Percentiles rank a stretch among this genome's conserved stretches.
Conservation (phyloP, 1,284 basidiomycete genomes). For the Puccinia triticina region DNA sequence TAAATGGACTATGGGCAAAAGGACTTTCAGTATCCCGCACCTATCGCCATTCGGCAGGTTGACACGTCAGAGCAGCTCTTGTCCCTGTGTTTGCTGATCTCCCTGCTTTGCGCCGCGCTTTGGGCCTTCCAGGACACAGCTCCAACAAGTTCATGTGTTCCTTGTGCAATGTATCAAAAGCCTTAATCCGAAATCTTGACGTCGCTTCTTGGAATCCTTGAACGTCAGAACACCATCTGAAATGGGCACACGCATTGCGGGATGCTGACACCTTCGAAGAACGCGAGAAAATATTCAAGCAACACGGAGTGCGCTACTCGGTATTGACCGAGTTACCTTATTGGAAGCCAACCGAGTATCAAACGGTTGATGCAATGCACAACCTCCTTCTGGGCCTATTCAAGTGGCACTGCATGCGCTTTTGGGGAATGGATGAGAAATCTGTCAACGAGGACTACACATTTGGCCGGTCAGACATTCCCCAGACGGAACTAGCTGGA, state of each 20-base stretch:
- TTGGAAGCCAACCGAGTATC: conserved; percentile 21
- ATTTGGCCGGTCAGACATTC: background rate
- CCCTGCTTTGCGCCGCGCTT: conserved; percentile 47
- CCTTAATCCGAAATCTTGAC: conserved; percentile 21
- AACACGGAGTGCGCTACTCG: conserved; percentile 22
- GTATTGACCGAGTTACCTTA: conserved; percentile 20
- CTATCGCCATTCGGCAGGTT: background rate
- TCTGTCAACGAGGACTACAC: background rate
- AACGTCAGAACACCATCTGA: background rate
- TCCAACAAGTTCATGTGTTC: conserved; percentile 45
- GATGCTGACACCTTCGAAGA: background rate
- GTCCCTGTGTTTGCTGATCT: conserved; percentile 38
- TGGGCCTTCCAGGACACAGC: conserved; percentile 40
- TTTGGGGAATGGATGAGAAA: conserved; percentile 25
- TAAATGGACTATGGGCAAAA: conserved; percentile 57
- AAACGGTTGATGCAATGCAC: conserved; percentile 40
- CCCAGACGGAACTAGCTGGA: background rate
- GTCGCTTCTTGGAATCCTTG: background rate
- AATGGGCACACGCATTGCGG: conserved; percentile 5
- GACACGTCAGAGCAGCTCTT: conserved; percentile 12
- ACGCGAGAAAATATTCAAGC: background rate
- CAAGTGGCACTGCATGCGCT: conserved; percentile 18
- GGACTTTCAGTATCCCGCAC: conserved; percentile 55
- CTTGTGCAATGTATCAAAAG: conserved; percentile 31
- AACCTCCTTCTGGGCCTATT: conserved; percentile 39